Conservation (phyloP, 2,329 filamentous ascomycete species). For the Colletotrichum tofieldiae region DNA sequence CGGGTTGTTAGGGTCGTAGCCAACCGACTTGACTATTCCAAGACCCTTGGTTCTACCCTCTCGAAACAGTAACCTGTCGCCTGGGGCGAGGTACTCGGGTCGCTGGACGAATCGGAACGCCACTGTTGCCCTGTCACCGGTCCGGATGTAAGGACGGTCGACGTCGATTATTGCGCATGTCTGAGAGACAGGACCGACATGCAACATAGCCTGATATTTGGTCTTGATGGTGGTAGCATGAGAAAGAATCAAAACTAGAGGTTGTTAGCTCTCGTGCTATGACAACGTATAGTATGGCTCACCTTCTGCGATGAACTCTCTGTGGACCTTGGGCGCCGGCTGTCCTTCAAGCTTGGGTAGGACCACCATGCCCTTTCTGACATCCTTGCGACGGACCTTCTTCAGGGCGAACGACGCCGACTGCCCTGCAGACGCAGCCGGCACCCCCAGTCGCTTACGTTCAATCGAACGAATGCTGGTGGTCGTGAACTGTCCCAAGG, state of each 20-base stretch:
- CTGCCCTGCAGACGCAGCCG: conserved; percentile 90
- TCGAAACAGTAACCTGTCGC: conserved; percentile 91
- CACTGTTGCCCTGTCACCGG: conserved; percentile 93
- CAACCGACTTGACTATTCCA: conserved; percentile 92
- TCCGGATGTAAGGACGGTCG: conserved; percentile 94
- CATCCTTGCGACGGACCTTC: conserved; percentile 89
- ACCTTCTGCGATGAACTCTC: conserved; percentile 86
- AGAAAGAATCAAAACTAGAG: conserved; percentile 87
- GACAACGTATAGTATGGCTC: conserved; percentile 44
- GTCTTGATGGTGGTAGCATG: conserved; percentile 98
- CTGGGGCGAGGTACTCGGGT: conserved; percentile 91
- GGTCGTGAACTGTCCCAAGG: conserved; percentile 88
- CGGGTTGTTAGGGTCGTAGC: conserved; percentile 81
- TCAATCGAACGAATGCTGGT: conserved; percentile 95
- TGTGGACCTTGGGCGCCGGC: conserved; percentile 78
- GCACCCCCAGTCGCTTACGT: conserved; percentile 91
- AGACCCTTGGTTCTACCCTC: conserved; percentile 96
- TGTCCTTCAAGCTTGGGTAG: conserved; percentile 85
- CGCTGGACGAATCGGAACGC: conserved; percentile 96
- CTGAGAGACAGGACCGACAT: conserved; percentile 94
- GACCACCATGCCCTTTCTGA: conserved; percentile 98
- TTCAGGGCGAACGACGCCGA: conserved; percentile 93
- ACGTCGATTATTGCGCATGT: conserved; percentile 98
- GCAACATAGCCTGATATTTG: conserved; percentile 98
- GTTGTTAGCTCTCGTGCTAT: conserved; percentile 24